Base-by-base conservation (phyloP, 331 rosid species). In the Dryas integrifolia region DNA sequence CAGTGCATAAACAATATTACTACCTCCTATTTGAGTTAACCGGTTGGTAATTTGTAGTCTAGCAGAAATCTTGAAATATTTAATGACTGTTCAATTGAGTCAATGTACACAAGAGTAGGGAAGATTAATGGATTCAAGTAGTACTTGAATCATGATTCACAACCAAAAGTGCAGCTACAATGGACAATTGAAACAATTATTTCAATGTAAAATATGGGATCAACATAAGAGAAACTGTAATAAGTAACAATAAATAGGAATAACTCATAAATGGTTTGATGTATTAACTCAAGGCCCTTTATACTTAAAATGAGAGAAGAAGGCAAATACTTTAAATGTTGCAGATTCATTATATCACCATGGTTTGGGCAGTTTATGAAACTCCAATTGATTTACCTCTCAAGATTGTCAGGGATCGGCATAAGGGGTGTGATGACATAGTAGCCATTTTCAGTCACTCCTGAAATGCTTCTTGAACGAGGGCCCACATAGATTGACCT, bases 381-480 rank as follows among this genome's bases (percentile, higher is more conserved):
- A 43, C 76, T 47, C 24, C 56, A 58, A 63, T n/a, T 59, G 66
- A 55, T 30, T 21, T 88, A 89, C 97, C 97, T 88, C 75, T 87
- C 90, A 11, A 85, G 83, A 73, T 76, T 24, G 73, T 77, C 68
- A 18, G 87, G 83, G 73, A 79, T 55, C 1, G 92, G 99, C 85
- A 89, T 35, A 80, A 95, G 87, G 72, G 99, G 98, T 57, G 97
- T 92, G 70, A 92, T 85, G 70, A 95, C 82, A 81, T 72, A 92
- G 88, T 95, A 86, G 74, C 99, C 99, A 69, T 95, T 95, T 83
- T 92, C 96, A 26, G 97, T 88, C 72, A 95, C 85, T 77, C 99
- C 97, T 12, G 97, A 95, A 84, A 95, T 92, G 85, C 97, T 95
- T 87, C 99, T 85, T 69, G 97, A 91, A 63, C 99, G 97, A 65